phyloP scores from a whole-genome alignment of 148 eudicot species.

The Rhododendron vialii region DNA sequence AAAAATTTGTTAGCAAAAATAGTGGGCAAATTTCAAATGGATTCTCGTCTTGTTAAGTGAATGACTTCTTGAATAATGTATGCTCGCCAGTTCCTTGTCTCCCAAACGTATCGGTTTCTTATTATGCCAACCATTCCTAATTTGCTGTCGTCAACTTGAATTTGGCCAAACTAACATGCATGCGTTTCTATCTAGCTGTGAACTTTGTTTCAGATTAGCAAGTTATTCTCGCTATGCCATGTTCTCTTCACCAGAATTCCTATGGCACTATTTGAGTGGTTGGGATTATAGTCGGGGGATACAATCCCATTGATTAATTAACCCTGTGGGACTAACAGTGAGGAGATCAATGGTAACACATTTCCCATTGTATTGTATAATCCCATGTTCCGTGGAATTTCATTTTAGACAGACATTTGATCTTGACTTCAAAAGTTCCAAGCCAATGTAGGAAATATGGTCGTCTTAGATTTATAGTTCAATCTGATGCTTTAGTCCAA shows the following conservation, averaged over 20 bases:
- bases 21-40: not conserved
- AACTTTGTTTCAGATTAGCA: not conserved
- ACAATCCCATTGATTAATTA: not conserved
- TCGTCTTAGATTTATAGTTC: not conserved
- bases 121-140: not conserved
- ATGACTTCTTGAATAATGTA: not conserved
- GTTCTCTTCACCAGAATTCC: not conserved
- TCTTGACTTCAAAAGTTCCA: not conserved
- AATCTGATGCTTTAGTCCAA: not conserved
- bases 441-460: not conserved
- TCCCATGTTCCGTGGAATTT: not conserved
- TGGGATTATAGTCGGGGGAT: too few species aligned
- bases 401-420: not conserved
- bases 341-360: not conserved
- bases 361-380: not conserved
- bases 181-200: not conserved
- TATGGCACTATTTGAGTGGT: not conserved
- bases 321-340: not conserved
- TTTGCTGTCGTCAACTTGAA: not conserved
- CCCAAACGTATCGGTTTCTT: not conserved
- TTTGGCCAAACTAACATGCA: constrained; percentile 1
- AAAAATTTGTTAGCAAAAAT: not conserved
- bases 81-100: not conserved
- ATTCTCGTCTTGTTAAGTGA: not conserved
- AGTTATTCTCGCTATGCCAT: not conserved